Base-by-base conservation (phyloP, 108 stramenopile species). In the Skeletonema menzelii region DNA sequence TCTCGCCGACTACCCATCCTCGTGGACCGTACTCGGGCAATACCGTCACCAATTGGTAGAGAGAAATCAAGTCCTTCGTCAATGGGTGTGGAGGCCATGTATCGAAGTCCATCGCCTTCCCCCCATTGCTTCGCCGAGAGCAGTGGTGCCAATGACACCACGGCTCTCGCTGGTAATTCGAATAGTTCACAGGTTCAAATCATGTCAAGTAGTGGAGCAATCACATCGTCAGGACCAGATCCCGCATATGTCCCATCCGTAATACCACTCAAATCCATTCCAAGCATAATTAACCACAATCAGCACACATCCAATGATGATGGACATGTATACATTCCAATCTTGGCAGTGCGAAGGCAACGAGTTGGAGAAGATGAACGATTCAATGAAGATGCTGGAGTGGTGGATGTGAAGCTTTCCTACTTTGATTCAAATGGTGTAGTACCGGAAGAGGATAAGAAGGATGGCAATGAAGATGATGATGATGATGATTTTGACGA, bases 361-460 rank as follows among this genome's bases (percentile, higher is more conserved):
- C 71, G 94, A 35, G 59, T 83, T 4, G 90, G 90, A 32, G 88
- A 92, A 31, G 91, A 95, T 69, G 94, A 95, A 61, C 61, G 91
- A 24, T 95, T 77, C 67, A 82, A 85, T 19, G 94, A 95, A 84
- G 94, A 95, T 82, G 81, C 94, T 7, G 88, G 84, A 27, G 67
- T 91, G 61, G 81, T 95, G 6, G 94, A 95, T 68, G 49, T 92
- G 26, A 72, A 84, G 26, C 67, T 91, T 0, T 65, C 82, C 2
- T 76, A 86, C 60, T 56, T 76, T 8, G 84, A 92, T 46, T 67
- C 61, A 19, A 46, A 64, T 40, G 88, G 90, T 47, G 49, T 60
- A 22, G 76, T 87, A 1, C 26, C 72, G 26, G 81, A 79, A 31
- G 26, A 17, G 17, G 60, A 57, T 40, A 42, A 74, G 1, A 40